These are phyloP conservation scores for Trypanosoma melophagium DNA, from an alignment of 208 protist species.

Conservation along the genomic window DNA sequence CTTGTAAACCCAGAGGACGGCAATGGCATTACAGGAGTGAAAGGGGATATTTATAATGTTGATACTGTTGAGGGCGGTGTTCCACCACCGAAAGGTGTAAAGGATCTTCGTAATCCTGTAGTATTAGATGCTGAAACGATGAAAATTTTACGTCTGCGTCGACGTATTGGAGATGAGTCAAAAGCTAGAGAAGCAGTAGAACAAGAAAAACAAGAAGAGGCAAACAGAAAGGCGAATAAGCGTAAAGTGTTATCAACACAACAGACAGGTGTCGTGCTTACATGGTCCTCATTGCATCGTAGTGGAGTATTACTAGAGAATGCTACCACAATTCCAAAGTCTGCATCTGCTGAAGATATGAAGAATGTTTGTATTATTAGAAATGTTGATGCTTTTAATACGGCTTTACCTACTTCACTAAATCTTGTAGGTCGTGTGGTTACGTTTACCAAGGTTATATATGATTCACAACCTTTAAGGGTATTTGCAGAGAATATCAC, in stretches of 20 bases:
- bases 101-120: slow-evolving; percentile 77
- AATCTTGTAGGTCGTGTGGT: slow-evolving; percentile 65
- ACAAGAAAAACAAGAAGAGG: slow-evolving; percentile 30
- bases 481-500: slow-evolving; percentile 76
- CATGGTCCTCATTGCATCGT: slow-evolving; percentile 77
- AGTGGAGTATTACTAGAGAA: slow-evolving; percentile 69
- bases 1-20: slow-evolving; percentile 20
- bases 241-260: slow-evolving; percentile 39
- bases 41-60: background rate
- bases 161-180: slow-evolving; percentile 42
- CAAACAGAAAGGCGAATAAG: slow-evolving; percentile 28
- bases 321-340: slow-evolving; percentile 18
- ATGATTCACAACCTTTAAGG: slow-evolving; percentile 48
- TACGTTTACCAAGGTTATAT: slow-evolving; percentile 66
- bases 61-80: slow-evolving; percentile 14
- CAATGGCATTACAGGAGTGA: background rate
- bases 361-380: slow-evolving; percentile 65
- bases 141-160: slow-evolving; percentile 54
- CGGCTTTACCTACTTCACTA: slow-evolving; percentile 70
- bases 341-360: background rate
- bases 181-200: slow-evolving; percentile 48
- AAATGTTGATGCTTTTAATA: slow-evolving; percentile 76
- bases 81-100: slow-evolving; percentile 58
- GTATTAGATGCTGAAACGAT: slow-evolving; percentile 67
- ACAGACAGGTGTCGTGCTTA: slow-evolving; percentile 49